A percentile compares a stretch with the other conserved stretches of the same genome.
Conservation (phyloP, 306 rosid species). For the Oxytropis ochrocephala region DNA sequence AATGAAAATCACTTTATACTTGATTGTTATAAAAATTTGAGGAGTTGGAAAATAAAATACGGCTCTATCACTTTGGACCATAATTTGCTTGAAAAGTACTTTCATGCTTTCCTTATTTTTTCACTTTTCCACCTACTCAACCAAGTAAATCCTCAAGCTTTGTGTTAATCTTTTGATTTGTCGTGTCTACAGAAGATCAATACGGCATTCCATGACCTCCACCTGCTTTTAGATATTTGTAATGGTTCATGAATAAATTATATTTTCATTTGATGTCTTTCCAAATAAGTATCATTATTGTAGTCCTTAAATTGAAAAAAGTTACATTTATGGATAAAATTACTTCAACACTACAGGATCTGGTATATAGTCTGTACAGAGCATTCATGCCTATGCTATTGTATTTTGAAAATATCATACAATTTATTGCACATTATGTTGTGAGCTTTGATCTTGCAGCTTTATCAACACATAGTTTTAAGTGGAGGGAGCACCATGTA, state of each 20-base stretch:
- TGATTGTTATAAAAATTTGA: not conserved
- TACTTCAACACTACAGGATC: conserved; percentile 1
- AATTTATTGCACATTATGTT: conserved; percentile 14
- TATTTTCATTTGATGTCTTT: not conserved
- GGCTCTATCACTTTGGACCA: not conserved
- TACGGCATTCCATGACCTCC: not conserved
- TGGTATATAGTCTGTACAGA: not conserved
- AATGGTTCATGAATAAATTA: conserved; percentile 9
- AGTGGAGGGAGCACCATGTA: conserved; percentile 99
- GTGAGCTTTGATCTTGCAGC: conserved; percentile 50
- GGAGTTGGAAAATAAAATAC: not conserved
- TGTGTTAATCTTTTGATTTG: not conserved
- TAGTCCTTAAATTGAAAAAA: conserved; percentile 18
- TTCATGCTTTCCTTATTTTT: not conserved
- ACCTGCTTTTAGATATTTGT: conserved; percentile 7
- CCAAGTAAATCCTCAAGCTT: not conserved
- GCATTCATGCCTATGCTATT: not conserved
- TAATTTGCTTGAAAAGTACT: not conserved
- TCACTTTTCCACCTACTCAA: not conserved
- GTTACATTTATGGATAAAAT: conserved; percentile 10
- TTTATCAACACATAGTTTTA: conserved; percentile 96
- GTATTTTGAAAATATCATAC: conserved; percentile 14
- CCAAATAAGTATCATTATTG: conserved; percentile 5
- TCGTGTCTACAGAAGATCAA: not conserved
- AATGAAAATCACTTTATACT: not conserved